Evolutionary conservation across 352 stramenopile genomes (phyloP).

Genomic region (Phytophthora sp.): DNA sequence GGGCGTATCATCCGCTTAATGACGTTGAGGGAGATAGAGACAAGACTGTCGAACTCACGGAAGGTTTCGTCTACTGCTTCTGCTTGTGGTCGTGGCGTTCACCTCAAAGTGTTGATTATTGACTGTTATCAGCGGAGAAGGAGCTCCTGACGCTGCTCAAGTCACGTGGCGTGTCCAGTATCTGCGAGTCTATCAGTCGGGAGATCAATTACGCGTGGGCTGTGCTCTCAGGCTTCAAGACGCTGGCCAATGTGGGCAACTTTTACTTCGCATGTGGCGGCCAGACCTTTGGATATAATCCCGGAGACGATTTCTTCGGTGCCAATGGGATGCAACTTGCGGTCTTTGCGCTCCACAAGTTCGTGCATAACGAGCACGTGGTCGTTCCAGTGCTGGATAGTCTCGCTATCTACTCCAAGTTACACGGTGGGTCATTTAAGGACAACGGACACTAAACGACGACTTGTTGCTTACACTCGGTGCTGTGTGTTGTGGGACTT

Average conservation of each 20-base stretch:
- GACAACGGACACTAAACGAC: neutral
- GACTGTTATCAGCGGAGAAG: slow-evolving; percentile 52
- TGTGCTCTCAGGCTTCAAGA: slow-evolving; percentile 72
- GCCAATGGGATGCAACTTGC: slow-evolving; percentile 71
- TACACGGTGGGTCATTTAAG: slow-evolving; percentile 50
- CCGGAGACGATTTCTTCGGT: slow-evolving; percentile 67
- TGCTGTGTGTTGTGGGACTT: neutral
- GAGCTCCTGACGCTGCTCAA: slow-evolving; percentile 73
- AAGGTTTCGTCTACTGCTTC: slow-evolving; percentile 37
- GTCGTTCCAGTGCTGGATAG: slow-evolving; percentile 71
- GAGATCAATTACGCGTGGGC: slow-evolving; percentile 84
- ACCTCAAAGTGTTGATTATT: slow-evolving; percentile 9
- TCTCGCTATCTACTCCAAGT: slow-evolving; percentile 73
- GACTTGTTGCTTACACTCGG: slow-evolving; percentile 1
- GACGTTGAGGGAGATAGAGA: slow-evolving; percentile 5
- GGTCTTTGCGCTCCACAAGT: slow-evolving; percentile 74
- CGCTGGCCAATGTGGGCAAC: slow-evolving; percentile 65
- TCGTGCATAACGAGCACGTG: slow-evolving; percentile 72
- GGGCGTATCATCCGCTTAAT: slow-evolving; percentile 43
- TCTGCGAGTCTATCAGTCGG: slow-evolving; percentile 74
- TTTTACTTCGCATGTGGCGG: slow-evolving; percentile 82
- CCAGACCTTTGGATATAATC: slow-evolving; percentile 73
- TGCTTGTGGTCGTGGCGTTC: slow-evolving; percentile 1
- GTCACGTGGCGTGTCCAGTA: slow-evolving; percentile 59
- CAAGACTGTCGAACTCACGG: slow-evolving; percentile 37